These are phyloP conservation scores for Euphorbia celastroides DNA, from an alignment of 441 rosid species.

Conservation along the genomic window DNA sequence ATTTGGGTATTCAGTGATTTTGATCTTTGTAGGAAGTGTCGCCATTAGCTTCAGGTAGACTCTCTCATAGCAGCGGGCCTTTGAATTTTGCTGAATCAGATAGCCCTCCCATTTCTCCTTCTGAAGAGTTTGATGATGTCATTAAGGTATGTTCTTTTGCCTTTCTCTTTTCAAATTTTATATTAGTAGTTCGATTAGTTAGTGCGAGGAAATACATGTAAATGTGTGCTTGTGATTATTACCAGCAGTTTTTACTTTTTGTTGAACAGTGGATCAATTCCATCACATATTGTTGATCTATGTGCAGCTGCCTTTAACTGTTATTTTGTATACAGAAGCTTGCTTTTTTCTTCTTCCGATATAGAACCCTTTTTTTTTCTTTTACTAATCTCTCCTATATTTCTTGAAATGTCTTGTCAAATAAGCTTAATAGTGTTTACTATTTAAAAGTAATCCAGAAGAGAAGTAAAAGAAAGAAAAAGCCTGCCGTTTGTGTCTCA, in stretches of 20 bases:
- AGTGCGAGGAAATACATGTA: not conserved
- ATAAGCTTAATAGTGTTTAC: slow-evolving; percentile 20
- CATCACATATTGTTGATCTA: slow-evolving; percentile 23
- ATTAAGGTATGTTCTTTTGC: slow-evolving; percentile 43
- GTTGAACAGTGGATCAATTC: slow-evolving; percentile 8
- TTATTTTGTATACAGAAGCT: slow-evolving; percentile 1
- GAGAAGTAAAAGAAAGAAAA: slow-evolving; percentile 6
- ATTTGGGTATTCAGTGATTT: too few relatives aligned
- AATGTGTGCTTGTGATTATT: not conserved
- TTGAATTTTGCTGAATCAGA: slow-evolving; percentile 62
- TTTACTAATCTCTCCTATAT: slow-evolving; percentile 9
- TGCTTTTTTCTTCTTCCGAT: slow-evolving; percentile 35
- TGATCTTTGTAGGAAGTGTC: slow-evolving; percentile 73
- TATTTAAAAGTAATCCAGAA: slow-evolving; percentile 4
- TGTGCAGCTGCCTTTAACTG: not conserved
- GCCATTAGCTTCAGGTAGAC: slow-evolving; percentile 85
- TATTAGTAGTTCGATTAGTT: not conserved
- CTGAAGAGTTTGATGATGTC: slow-evolving; percentile 82
- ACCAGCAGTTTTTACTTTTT: not conserved
- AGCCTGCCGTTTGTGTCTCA: slow-evolving; percentile 10
- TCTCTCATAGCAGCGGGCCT: slow-evolving; percentile 91
- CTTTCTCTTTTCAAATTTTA: too few relatives aligned
- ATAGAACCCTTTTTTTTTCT: slow-evolving; percentile 24
- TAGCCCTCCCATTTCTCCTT: slow-evolving; percentile 76
- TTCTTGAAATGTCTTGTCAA: slow-evolving; percentile 25